Percentiles rank a stretch among this genome's conserved stretches.
Conservation (phyloP, 257 asterid genomes). For the Solanum tacnaense region DNA sequence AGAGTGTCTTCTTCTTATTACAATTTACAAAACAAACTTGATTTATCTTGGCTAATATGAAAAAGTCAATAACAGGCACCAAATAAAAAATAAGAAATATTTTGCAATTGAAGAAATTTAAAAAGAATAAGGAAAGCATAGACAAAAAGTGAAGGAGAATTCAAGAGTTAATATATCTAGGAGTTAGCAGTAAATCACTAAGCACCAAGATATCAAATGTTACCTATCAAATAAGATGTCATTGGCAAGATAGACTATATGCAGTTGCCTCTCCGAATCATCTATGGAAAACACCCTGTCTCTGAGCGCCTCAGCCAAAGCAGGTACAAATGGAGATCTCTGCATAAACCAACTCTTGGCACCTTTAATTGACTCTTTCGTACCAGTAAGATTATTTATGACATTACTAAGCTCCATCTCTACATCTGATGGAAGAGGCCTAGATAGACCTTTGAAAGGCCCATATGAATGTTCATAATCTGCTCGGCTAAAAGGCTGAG, state of each 20-base stretch:
- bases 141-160: background rate
- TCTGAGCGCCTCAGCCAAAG: conserved; percentile 83
- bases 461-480: conserved; percentile 61
- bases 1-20: background rate
- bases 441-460: conserved; percentile 59
- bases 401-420: conserved; percentile 84
- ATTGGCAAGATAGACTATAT: conserved; percentile 84
- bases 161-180: background rate
- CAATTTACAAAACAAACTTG: background rate
- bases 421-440: conserved; percentile 89
- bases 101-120: background rate
- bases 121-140: background rate
- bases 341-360: conserved; percentile 99
- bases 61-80: background rate
- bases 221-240: conserved; percentile 96
- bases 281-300: conserved; percentile 71
- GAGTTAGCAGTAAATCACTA: background rate
- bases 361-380: conserved; percentile 96
- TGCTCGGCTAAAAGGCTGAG: conserved; percentile 56
- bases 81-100: background rate
- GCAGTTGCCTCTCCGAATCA: conserved; percentile 91
- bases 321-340: conserved; percentile 69
- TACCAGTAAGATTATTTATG: conserved; percentile 74
- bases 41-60: background rate
- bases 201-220: background rate